A percentile compares a stretch with the other conserved stretches of the same genome.
Conservation (phyloP, 2,329 filamentous ascomycete genomes). For the Sclerotinia spermophila region DNA sequence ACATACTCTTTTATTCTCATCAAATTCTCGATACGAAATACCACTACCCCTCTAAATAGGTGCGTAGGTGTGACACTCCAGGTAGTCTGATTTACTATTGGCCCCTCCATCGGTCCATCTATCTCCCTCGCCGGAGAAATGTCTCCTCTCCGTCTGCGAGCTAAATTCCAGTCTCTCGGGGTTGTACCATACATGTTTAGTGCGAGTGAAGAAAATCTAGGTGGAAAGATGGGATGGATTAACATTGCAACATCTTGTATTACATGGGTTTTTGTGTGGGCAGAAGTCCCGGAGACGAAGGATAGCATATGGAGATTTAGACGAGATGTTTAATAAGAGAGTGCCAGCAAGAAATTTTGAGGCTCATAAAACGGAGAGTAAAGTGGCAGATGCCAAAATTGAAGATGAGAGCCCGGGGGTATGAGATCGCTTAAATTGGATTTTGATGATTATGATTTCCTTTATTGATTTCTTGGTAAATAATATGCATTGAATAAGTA, state of each 20-base stretch:
- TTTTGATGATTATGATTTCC: neutral
- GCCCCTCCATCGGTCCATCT: neutral
- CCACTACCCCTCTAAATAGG: neutral
- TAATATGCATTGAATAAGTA: no score
- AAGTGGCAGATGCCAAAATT: neutral
- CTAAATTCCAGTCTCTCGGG: neutral
- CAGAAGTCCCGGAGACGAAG: conserved; percentile 1
- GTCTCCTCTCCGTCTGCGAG: neutral
- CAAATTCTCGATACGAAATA: neutral
- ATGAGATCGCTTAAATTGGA: neutral
- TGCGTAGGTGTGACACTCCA: conserved; percentile 7
- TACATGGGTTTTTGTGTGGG: neutral
- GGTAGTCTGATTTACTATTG: conserved; percentile 3
- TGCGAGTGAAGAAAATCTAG: neutral
- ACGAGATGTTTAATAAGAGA: neutral
- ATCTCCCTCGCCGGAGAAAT: conserved; percentile 8
- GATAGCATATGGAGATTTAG: conserved; percentile 7
- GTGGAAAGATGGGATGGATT: conserved; percentile 5
- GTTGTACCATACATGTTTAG: conserved; percentile 12
- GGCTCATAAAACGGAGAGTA: neutral
- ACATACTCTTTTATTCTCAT: neutral
- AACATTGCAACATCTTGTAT: neutral
- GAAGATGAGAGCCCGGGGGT: neutral
- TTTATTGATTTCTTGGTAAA: neutral
- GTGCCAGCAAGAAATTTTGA: neutral